These are phyloP conservation scores for Graphiopsis chlorocephala DNA, from an alignment of 2,329 filamentous ascomycete genomes.

Conservation along the genomic window DNA sequence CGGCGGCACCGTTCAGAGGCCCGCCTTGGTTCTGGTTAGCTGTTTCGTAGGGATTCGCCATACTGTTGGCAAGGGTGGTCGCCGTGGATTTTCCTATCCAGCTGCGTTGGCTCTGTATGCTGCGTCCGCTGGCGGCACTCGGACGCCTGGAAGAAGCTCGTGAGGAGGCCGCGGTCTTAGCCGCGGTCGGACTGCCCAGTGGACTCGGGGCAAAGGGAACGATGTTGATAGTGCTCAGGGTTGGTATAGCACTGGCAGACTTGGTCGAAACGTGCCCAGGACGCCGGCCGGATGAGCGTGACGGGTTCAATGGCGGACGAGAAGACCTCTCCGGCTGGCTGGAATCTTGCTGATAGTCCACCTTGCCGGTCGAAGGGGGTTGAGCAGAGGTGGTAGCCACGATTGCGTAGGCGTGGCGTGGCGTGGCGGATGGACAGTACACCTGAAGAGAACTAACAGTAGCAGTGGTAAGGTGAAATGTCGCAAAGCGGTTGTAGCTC, in stretches of 20 bases:
- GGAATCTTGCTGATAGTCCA: constrained; percentile 8
- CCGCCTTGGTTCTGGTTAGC: constrained; percentile 45
- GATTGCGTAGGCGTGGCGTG: constrained; percentile 5
- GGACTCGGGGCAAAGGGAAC: constrained; percentile 20
- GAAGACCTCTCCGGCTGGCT: constrained; percentile 16
- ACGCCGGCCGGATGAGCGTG: constrained; percentile 23
- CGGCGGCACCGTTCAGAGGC: constrained; percentile 41
- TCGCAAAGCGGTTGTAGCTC: constrained; percentile 1
- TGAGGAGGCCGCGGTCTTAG: constrained; percentile 16
- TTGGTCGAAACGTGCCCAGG: constrained; percentile 36
- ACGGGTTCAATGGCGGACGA: constrained; percentile 16
- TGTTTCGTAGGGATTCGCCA: constrained; percentile 27
- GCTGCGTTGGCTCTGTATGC: constrained; percentile 22
- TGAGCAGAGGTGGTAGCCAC: constrained; percentile 6
- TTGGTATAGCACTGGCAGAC: constrained; percentile 45
- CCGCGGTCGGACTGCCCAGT: constrained; percentile 12
- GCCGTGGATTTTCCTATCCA: constrained; percentile 25
- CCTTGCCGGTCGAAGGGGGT: constrained; percentile 10
- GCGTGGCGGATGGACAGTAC: background rate
- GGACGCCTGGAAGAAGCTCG: constrained; percentile 20
- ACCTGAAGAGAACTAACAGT: background rate
- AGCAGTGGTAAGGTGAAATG: background rate
- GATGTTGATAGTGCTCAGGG: constrained; percentile 36
- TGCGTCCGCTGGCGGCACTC: constrained; percentile 19
- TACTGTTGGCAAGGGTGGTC: constrained; percentile 21